phyloP scores from a whole-genome alignment of 2,329 filamentous ascomycete genomes.

The Cylindrodendrum hubeiense region DNA sequence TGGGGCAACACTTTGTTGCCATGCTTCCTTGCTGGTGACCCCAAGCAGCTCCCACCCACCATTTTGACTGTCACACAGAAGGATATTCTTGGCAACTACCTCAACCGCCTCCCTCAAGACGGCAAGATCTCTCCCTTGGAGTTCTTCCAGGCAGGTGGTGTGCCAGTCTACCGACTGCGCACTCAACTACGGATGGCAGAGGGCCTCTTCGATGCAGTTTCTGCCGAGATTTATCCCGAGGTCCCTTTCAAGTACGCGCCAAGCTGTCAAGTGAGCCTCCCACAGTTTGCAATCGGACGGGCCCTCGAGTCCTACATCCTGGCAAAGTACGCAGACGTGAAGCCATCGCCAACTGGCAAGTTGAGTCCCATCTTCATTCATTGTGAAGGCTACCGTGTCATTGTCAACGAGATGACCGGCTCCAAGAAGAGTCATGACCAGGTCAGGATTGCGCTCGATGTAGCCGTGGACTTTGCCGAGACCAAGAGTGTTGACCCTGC shows the following conservation, averaged over 20 bases:
- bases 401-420: neutral
- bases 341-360: neutral
- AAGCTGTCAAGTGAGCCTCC: constrained; percentile 60
- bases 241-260: constrained; percentile 24
- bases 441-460: constrained; percentile 31
- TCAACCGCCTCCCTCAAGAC: constrained; percentile 24
- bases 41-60: constrained; percentile 24
- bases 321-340: constrained; percentile 1
- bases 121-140: constrained; percentile 26
- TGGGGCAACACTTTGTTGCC: constrained; percentile 40
- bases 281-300: constrained; percentile 60
- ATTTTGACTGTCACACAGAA: constrained; percentile 12
- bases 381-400: constrained; percentile 18
- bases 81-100: neutral
- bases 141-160: constrained; percentile 26
- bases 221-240: constrained; percentile 25
- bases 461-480: constrained; percentile 22
- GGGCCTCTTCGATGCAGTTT: constrained; percentile 32
- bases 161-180: constrained; percentile 31
- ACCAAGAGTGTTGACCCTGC: constrained; percentile 2
- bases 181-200: constrained; percentile 38
- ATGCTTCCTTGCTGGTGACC: constrained; percentile 37
- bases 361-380: constrained; percentile 35
- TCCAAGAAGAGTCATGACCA: constrained; percentile 29
- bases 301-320: constrained; percentile 44